Evolutionary conservation across 2,329 filamentous ascomycete species (phyloP).

Genomic region (Xylaria sp.): DNA sequence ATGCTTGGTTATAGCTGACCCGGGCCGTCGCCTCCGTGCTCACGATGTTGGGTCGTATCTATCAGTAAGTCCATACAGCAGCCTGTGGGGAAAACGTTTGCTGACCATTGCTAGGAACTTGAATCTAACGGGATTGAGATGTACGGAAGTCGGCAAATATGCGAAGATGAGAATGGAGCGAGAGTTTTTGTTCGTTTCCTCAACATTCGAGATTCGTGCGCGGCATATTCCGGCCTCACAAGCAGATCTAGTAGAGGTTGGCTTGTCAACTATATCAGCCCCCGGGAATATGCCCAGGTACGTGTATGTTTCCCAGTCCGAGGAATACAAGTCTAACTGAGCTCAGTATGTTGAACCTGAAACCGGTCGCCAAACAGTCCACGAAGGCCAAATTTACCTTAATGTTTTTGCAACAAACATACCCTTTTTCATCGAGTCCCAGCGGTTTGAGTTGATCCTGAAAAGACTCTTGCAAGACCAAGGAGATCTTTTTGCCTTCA

Average conservation of each 20-base stretch:
- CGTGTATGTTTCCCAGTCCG: background rate
- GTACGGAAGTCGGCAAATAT: slow-evolving; percentile 54
- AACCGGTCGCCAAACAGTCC: slow-evolving; percentile 52
- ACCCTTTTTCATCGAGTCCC: slow-evolving; percentile 36
- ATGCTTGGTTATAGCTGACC: slow-evolving; percentile 56
- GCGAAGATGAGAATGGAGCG: slow-evolving; percentile 49
- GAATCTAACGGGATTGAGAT: slow-evolving; percentile 51
- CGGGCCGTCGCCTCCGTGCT: slow-evolving; percentile 46
- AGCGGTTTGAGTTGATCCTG: slow-evolving; percentile 54
- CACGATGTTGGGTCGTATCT: slow-evolving; percentile 58
- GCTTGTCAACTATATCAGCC: slow-evolving; percentile 58
- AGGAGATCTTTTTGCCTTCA: slow-evolving; percentile 65
- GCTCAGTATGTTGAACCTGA: slow-evolving; percentile 47
- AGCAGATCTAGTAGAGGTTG: slow-evolving; percentile 57
- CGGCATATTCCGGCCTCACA: slow-evolving; percentile 59
- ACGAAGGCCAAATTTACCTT: slow-evolving; percentile 67
- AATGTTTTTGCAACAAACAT: slow-evolving; percentile 55
- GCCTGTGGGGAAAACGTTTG: background rate
- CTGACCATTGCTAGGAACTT: slow-evolving; percentile 53
- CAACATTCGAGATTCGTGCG: slow-evolving; percentile 69
- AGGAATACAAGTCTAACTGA: slow-evolving; percentile 22
- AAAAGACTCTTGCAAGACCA: slow-evolving; percentile 57
- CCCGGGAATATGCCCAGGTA: slow-evolving; percentile 58
- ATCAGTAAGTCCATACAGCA: slow-evolving; percentile 52
- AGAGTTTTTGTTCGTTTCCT: slow-evolving; percentile 66